Percentiles rank a stretch among this genome's conserved stretches.
phyloP scores from a whole-genome alignment of 2,329 filamentous ascomycete genomes.

The Trichoderma harzianum region DNA sequence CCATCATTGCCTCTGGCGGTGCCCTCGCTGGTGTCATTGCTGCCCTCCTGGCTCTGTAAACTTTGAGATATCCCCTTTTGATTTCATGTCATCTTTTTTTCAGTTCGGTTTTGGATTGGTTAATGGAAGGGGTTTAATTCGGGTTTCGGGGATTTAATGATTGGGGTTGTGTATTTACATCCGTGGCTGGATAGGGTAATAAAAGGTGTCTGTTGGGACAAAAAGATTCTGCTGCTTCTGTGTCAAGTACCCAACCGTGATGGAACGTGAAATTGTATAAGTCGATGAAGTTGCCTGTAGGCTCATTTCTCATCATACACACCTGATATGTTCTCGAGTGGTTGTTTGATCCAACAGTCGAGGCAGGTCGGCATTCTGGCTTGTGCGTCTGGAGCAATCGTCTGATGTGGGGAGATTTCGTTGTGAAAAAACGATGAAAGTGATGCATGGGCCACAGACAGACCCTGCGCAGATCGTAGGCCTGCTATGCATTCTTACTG shows the following conservation, averaged over 20 bases:
- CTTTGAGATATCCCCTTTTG: background rate
- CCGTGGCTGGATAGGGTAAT: background rate
- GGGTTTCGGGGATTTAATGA: background rate
- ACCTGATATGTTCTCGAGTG: background rate
- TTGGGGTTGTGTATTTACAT: constrained; percentile 6
- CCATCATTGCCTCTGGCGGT: constrained; percentile 33
- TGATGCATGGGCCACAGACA: background rate
- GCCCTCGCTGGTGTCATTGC: constrained; percentile 47
- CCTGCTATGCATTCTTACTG: background rate
- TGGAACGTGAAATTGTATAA: background rate
- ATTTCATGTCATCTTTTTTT: background rate
- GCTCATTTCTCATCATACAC: background rate
- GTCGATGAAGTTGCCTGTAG: background rate
- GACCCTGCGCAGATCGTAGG: constrained; percentile 4
- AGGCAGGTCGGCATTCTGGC: background rate
- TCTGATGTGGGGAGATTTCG: background rate
- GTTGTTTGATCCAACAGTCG: background rate
- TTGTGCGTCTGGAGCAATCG: background rate
- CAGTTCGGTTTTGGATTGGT: background rate
- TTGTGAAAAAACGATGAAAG: background rate
- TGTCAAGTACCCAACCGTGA: background rate
- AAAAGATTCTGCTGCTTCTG: background rate
- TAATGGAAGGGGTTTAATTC: constrained; percentile 7
- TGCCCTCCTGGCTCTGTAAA: constrained; percentile 51
- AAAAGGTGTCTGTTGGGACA: constrained; percentile 2